Evolutionary conservation across 225 moss, liverwort and hornwort species (phyloP), one percentile per base, ranked within the genome.

Genomic region (Bryoerythrophyllum caledonicum): DNA sequence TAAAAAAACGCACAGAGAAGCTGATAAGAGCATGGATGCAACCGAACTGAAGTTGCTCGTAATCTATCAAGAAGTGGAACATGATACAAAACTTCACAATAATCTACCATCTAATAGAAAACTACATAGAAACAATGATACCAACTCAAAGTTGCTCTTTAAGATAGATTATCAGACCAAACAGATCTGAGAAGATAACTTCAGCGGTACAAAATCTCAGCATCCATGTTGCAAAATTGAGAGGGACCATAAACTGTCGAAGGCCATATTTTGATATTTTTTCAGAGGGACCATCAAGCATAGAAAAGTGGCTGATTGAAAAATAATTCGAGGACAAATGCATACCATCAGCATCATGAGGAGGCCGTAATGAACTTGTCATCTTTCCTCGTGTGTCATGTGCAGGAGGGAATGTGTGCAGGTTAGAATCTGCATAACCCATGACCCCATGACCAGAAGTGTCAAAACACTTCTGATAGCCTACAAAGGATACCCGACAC

Each of bases 341-440:
- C 89, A 83, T 94, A 94, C 94, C 94, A 76, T 97, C 91, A 76
- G 94, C 93, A 86, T 91, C 93, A 62, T 79, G 81, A 72, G 87
- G 90, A 82, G 93, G 90, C 89, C 85, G 87, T 68, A 93, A 89
- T 80, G 93, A 90, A 75, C 86, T 90, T 59, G 90, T 61, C 75
- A 97, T 83, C 82, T 93, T 94, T 76, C 86, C 94, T 71, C 89
- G 87, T 74, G 82, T 81, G 73, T 88, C 93, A 89, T 73, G 84
- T 81, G 81, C 78, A 19, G 93, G 94, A 79, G 94, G 97, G 82
- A 99, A 99, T 68, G 91, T 91, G 86, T 99, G 94, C 82, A 99
- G 79, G 78, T 91, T 99, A 81, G 94, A 93, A 86, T 94, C 97
- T 95, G 88, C 87, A 89, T 73, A 65, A 78, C 52, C 75, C 64